phyloP scores from a whole-genome alignment of 2,329 filamentous ascomycete genomes.

The Cercospora zeina region DNA sequence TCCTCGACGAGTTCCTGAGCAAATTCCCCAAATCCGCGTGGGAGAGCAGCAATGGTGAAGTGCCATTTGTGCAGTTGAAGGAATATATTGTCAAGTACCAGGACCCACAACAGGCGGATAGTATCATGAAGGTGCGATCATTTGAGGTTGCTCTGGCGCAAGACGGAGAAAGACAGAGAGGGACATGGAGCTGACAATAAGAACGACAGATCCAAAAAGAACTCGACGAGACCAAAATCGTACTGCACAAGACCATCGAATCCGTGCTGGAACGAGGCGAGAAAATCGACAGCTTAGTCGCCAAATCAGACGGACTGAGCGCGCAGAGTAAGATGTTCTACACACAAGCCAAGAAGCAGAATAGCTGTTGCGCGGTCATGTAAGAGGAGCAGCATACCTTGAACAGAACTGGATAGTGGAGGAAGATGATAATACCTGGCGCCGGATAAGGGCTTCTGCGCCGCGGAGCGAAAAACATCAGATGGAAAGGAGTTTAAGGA shows the following conservation, averaged over 20 bases:
- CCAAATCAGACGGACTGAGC: slow-evolving; percentile 88
- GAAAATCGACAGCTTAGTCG: slow-evolving; percentile 92
- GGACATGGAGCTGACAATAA: slow-evolving; percentile 52
- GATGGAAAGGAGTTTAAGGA: not conserved
- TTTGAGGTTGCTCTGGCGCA: not conserved
- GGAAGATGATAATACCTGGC: slow-evolving; percentile 5
- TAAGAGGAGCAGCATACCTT: slow-evolving; percentile 32
- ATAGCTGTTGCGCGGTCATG: slow-evolving; percentile 61
- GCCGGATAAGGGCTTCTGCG: not conserved
- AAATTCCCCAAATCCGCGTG: slow-evolving; percentile 71
- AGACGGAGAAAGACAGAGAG: not conserved
- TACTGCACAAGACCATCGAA: slow-evolving; percentile 95
- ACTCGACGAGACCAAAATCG: slow-evolving; percentile 95
- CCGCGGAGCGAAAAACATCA: not conserved
- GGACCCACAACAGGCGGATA: slow-evolving; percentile 84
- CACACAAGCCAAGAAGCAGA: slow-evolving; percentile 65
- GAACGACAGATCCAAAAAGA: slow-evolving; percentile 77
- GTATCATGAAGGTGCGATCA: slow-evolving; percentile 57
- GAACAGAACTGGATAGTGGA: slow-evolving; percentile 1
- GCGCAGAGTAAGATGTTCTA: slow-evolving; percentile 98
- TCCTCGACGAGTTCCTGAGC: slow-evolving; percentile 81
- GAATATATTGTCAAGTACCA: slow-evolving; percentile 79
- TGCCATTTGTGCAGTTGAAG: slow-evolving; percentile 69
- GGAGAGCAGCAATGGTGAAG: slow-evolving; percentile 52
- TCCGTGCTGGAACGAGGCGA: slow-evolving; percentile 87